Conservation (phyloP, 176 grass and related monocot species). For the Zea luxurians region DNA sequence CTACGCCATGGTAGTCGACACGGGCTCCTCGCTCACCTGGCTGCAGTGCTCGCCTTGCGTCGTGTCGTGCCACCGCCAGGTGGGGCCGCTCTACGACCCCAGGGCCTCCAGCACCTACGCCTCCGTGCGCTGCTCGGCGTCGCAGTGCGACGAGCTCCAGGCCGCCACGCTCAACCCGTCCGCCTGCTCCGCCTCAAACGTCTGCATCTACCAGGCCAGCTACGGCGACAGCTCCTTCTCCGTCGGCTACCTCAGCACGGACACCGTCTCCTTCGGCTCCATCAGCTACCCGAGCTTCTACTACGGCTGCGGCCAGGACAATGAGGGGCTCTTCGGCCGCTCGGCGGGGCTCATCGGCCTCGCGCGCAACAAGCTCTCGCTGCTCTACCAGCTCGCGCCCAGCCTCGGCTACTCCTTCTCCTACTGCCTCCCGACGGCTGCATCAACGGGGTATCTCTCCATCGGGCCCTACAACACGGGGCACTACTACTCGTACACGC, state of each 20-base stretch:
- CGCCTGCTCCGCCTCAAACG: constrained; percentile 51
- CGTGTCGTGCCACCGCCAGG: constrained; percentile 76
- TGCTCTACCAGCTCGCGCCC: constrained; percentile 61
- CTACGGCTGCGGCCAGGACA: constrained; percentile 79
- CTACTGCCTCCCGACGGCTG: constrained; percentile 62
- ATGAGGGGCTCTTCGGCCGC: constrained; percentile 63
- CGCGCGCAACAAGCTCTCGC: constrained; percentile 57
- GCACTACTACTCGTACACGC: constrained; percentile 46
- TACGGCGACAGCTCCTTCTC: constrained; percentile 88
- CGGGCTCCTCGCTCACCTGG: constrained; percentile 81
- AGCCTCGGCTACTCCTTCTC: constrained; percentile 58
- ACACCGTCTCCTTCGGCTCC: constrained; percentile 58
- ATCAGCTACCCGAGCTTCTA: constrained; percentile 48
- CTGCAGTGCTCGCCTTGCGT: constrained; percentile 79
- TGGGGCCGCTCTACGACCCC: constrained; percentile 57
- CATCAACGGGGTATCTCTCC: constrained; percentile 52
- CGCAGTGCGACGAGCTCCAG: constrained; percentile 55
- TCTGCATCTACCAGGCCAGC: constrained; percentile 73
- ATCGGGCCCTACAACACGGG: constrained; percentile 40
- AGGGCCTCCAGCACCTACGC: constrained; percentile 50
- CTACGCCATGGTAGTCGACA: constrained; percentile 86
- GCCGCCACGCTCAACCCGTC: constrained; percentile 64
- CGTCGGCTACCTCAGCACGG: constrained; percentile 67
- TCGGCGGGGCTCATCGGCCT: constrained; percentile 67
- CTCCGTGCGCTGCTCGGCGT: constrained; percentile 50